Evolutionary conservation across 2,329 filamentous ascomycete species (phyloP).

Genomic region (Lasiodiplodia citricola): DNA sequence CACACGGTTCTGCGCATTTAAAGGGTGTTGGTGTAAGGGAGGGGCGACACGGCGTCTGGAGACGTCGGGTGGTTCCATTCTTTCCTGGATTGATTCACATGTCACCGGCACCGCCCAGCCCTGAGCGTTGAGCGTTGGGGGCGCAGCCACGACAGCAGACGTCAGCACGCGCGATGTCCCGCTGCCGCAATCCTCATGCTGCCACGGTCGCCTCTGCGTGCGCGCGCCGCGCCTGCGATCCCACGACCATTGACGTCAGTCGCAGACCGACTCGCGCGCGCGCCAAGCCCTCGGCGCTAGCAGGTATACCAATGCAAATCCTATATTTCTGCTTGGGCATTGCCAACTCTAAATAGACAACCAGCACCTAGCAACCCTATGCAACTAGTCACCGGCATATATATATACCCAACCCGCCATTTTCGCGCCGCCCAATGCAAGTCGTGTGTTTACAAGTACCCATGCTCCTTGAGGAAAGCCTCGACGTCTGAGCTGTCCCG

Average conservation of each 20-base stretch:
- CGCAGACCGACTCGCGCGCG: conserved; percentile 12
- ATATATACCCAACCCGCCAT: conserved; percentile 3
- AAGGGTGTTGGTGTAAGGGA: background rate
- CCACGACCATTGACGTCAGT: conserved; percentile 19
- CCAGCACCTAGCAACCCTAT: background rate
- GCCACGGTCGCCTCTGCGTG: background rate
- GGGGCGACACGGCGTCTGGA: conserved; percentile 22
- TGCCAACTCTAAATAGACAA: background rate
- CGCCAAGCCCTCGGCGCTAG: conserved; percentile 3
- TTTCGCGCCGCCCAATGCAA: conserved; percentile 23
- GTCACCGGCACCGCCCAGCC: conserved; percentile 6
- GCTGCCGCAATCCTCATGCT: background rate
- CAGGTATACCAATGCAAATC: background rate
- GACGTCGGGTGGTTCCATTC: conserved; percentile 20
- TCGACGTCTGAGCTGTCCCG: conserved; percentile 80
- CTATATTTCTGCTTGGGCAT: background rate
- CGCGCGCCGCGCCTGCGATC: background rate
- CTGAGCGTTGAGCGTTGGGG: conserved; percentile 23
- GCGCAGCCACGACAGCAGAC: conserved; percentile 13
- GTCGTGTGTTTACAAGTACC: conserved; percentile 54
- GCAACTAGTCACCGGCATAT: background rate
- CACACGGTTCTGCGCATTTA: conserved; percentile 3
- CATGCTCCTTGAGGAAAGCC: conserved; percentile 70
- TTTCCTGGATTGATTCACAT: conserved; percentile 20
- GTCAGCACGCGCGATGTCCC: conserved; percentile 20